These are phyloP conservation scores for Septoria linicola DNA, from an alignment of 2,329 filamentous ascomycete species.

Conservation along the genomic window DNA sequence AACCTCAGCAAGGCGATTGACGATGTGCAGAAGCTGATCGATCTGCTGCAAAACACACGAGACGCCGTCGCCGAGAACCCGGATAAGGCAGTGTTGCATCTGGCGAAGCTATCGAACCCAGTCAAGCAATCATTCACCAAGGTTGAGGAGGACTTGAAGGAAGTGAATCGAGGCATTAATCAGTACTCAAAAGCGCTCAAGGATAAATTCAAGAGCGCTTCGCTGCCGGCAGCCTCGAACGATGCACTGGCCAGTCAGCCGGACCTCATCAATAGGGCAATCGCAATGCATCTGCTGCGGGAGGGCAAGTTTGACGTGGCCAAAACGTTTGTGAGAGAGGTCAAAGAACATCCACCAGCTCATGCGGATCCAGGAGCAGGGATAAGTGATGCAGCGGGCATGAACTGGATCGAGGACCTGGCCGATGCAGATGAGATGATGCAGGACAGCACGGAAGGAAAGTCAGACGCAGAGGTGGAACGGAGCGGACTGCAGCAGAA, in stretches of 20 bases:
- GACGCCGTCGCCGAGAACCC: slow-evolving; percentile 71
- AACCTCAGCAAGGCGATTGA: slow-evolving; percentile 69
- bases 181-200: slow-evolving; percentile 84
- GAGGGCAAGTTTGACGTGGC: slow-evolving; percentile 92
- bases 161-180: slow-evolving; percentile 76
- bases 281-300: slow-evolving; percentile 92
- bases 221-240: slow-evolving; percentile 72
- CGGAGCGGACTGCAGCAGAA: slow-evolving; percentile 64
- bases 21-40: slow-evolving; percentile 81
- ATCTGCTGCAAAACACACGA: slow-evolving; percentile 70
- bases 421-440: slow-evolving; percentile 25
- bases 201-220: slow-evolving; percentile 69
- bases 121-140: slow-evolving; percentile 77
- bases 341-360: slow-evolving; percentile 5
- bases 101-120: slow-evolving; percentile 83
- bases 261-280: slow-evolving; percentile 81
- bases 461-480: slow-evolving; percentile 18
- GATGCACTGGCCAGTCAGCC: slow-evolving; percentile 76
- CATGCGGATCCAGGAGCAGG: slow-evolving; percentile 10
- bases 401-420: slow-evolving; percentile 28
- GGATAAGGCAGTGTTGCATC: slow-evolving; percentile 67
- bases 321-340: slow-evolving; percentile 76
- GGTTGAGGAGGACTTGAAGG: slow-evolving; percentile 77
- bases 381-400: slow-evolving; percentile 17
- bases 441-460: slow-evolving; percentile 22